A percentile compares a stretch with the other conserved stretches of the same genome.
phyloP scores from a whole-genome alignment of 345 rosid species.

The Citrus maxima region DNA sequence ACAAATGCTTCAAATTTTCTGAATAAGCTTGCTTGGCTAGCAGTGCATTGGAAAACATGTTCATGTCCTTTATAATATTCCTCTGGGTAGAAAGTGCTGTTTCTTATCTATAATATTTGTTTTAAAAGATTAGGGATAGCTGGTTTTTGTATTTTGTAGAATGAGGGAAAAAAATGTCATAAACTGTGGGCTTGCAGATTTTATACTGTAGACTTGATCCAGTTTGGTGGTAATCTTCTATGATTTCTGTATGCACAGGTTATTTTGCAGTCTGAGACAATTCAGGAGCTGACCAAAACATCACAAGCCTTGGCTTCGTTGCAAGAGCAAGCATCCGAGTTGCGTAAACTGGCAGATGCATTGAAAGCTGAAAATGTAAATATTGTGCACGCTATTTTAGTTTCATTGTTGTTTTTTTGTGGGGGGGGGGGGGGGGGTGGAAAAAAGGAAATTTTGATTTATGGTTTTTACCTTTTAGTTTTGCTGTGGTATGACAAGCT shows the following conservation, averaged over 20 bases:
- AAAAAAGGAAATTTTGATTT: neutral
- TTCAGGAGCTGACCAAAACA: slow-evolving; percentile 85
- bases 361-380: slow-evolving; percentile 67
- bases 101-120: neutral
- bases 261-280: slow-evolving; percentile 88
- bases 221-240: neutral
- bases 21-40: neutral
- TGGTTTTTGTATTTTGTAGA: neutral
- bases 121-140: neutral
- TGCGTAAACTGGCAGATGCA: slow-evolving; percentile 60
- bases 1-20: neutral
- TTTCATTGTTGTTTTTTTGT: neutral
- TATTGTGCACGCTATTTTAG: neutral
- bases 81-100: neutral
- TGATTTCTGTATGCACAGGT: slow-evolving; percentile 50
- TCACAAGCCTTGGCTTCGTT: slow-evolving; percentile 69
- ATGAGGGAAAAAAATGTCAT: too few relatives aligned
- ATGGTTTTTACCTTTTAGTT: neutral
- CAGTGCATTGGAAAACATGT: neutral
- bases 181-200: neutral
- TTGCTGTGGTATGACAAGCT: neutral
- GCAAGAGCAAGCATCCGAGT: slow-evolving; percentile 71
- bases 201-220: neutral
- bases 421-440: too few relatives aligned
- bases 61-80: neutral